Percentiles rank a stretch among this genome's conserved stretches.
Evolutionary conservation across 345 rosid genomes (phyloP).

Genomic region (Moricandia arvensis): DNA sequence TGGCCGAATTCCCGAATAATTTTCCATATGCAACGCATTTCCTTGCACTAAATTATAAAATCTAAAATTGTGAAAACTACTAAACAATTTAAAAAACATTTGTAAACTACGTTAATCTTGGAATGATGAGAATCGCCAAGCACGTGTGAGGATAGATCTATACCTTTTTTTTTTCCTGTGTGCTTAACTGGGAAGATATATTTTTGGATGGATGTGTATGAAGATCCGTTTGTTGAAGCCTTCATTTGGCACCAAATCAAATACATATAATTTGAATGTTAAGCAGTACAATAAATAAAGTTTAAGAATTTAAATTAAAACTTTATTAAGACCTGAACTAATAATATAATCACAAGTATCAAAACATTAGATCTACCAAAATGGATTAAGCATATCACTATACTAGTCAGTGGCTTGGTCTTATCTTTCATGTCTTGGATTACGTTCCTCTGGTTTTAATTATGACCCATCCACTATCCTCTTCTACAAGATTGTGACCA

Average conservation of each 20-base stretch:
- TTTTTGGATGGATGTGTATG: not conserved
- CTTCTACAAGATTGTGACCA: too few species aligned
- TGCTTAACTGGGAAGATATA: not conserved
- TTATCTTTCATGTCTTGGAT: not conserved
- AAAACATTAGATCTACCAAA: not conserved
- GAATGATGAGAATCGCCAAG: slow-evolving; percentile 4
- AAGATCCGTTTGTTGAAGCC: not conserved
- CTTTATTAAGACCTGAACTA: not conserved
- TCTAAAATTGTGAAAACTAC: not conserved
- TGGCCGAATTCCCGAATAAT: too few species aligned
- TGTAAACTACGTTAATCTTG: not conserved
- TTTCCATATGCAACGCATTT: slow-evolving; percentile 9
- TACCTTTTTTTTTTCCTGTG: too few species aligned
- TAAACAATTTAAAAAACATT: not conserved
- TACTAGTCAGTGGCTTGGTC: not conserved
- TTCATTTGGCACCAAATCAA: not conserved
- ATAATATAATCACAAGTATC: not conserved
- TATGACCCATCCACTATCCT: too few species aligned
- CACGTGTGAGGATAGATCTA: not conserved
- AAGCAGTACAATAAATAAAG: not conserved
- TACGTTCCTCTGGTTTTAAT: not conserved
- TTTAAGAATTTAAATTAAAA: not conserved
- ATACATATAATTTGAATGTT: not conserved
- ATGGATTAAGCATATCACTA: not conserved
- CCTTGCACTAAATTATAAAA: not conserved